phyloP scores from a whole-genome alignment of 2,329 filamentous ascomycete species.

The Hypoxylon sp. region DNA sequence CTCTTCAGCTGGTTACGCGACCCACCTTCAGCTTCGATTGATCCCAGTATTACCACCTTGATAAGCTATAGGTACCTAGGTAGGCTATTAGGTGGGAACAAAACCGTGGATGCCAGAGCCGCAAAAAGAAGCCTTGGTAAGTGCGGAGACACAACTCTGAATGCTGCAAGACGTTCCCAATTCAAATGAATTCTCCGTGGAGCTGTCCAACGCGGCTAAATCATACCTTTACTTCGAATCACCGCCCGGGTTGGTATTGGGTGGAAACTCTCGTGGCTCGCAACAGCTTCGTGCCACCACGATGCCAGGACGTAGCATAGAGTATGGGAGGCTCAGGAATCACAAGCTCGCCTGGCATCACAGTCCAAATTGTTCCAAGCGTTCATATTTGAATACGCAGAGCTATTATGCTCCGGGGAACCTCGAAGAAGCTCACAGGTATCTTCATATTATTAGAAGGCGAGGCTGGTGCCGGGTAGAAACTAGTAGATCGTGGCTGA shows the following conservation, averaged over 20 bases:
- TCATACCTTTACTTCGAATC: not conserved
- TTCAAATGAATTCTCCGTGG: not conserved
- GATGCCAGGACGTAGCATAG: not conserved
- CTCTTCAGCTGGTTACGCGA: not conserved
- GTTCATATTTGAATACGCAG: not conserved
- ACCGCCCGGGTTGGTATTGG: too few relatives aligned
- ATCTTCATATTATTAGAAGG: not conserved
- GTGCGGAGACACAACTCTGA: not conserved
- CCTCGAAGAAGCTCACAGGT: not conserved
- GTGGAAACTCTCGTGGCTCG: not conserved
- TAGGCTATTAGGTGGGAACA: too few relatives aligned
- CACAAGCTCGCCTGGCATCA: not conserved
- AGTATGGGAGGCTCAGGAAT: not conserved
- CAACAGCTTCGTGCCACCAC: not conserved
- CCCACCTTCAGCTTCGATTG: not conserved
- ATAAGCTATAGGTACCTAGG: not conserved
- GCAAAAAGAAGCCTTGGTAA: not conserved
- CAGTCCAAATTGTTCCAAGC: not conserved
- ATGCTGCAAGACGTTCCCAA: not conserved
- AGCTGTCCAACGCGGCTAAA: too few relatives aligned
- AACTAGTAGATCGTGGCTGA: not conserved
- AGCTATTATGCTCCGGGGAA: not conserved
- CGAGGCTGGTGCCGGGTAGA: not conserved
- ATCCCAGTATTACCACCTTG: not conserved
- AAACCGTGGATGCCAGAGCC: not conserved